phyloP scores from a whole-genome alignment of 164 flowering plant species.

The Tinospora cordifolia region DNA sequence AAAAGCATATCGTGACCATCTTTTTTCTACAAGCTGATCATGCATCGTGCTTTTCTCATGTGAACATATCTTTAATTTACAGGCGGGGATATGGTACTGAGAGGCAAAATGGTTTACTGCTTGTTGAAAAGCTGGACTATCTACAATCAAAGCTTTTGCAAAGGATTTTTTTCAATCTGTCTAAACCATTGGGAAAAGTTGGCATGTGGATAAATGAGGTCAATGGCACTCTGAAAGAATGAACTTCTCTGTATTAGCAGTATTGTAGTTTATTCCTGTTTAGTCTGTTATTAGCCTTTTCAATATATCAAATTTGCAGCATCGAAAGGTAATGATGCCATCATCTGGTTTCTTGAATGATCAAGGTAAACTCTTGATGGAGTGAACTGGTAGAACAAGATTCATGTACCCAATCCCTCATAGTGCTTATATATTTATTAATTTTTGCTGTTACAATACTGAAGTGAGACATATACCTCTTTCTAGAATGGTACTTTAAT shows the following conservation, averaged over 20 bases:
- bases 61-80: conserved; percentile 22
- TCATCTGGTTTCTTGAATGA: neutral
- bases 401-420: neutral
- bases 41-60: neutral
- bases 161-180: conserved; percentile 39
- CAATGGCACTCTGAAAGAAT: conserved; percentile 9
- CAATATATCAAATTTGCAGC: neutral
- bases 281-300: neutral
- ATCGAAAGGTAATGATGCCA: neutral
- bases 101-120: conserved; percentile 71
- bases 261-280: neutral
- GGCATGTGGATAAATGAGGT: conserved; percentile 79
- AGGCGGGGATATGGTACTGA: conserved; percentile 92
- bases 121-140: conserved; percentile 87
- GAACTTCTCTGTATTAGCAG: conserved; percentile 1
- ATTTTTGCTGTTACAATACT: neutral
- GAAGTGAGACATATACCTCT: neutral
- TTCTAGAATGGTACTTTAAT: neutral
- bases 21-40: neutral
- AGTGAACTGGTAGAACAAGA: neutral
- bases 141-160: conserved; percentile 79
- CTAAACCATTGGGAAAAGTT: conserved; percentile 61
- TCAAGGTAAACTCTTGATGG: neutral
- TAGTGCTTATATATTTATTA: neutral
- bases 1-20: neutral